Percentiles rank a stretch among this genome's conserved stretches.
These are phyloP conservation scores for Chlorella sp. DNA, from an alignment of 139 green algal species.

Conservation along the genomic window DNA sequence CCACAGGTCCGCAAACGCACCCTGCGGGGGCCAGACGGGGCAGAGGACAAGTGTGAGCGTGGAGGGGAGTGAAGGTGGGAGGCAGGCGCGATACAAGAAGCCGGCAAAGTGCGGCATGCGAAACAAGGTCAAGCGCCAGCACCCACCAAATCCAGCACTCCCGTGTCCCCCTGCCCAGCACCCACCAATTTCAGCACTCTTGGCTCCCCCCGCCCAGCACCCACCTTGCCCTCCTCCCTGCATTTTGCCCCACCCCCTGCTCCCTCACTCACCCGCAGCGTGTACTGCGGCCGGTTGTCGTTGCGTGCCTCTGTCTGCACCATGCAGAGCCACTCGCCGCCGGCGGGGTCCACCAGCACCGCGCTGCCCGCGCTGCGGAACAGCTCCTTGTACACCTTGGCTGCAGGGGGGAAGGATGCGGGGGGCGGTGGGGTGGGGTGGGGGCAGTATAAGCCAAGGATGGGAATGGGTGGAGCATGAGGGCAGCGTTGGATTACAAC, in stretches of 20 bases:
- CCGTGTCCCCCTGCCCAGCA: too few relatives aligned
- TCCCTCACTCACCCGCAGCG: constrained; percentile 19
- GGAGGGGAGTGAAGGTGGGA: too few relatives aligned
- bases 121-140: too few relatives aligned
- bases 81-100: too few relatives aligned
- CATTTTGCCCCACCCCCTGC: neutral
- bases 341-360: constrained; percentile 30
- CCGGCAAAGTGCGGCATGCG: too few relatives aligned
- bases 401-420: constrained; percentile 5
- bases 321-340: constrained; percentile 26
- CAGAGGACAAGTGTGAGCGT: neutral
- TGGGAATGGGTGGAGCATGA: neutral
- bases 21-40: constrained; percentile 1
- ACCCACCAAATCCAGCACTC: too few relatives aligned
- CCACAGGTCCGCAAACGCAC: constrained; percentile 41
- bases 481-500: neutral
- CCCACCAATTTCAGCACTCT: too few relatives aligned
- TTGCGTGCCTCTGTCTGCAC: constrained; percentile 46
- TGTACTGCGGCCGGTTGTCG: constrained; percentile 50
- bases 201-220: too few relatives aligned
- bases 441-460: neutral
- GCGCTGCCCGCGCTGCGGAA: constrained; percentile 25
- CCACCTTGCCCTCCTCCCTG: too few relatives aligned
- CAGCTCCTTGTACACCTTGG: constrained; percentile 51
- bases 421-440: neutral